Percentiles rank a stretch among this genome's conserved stretches.
Conservation (phyloP, 2,329 filamentous ascomycete species). For the Cryphonectria carpinicola region DNA sequence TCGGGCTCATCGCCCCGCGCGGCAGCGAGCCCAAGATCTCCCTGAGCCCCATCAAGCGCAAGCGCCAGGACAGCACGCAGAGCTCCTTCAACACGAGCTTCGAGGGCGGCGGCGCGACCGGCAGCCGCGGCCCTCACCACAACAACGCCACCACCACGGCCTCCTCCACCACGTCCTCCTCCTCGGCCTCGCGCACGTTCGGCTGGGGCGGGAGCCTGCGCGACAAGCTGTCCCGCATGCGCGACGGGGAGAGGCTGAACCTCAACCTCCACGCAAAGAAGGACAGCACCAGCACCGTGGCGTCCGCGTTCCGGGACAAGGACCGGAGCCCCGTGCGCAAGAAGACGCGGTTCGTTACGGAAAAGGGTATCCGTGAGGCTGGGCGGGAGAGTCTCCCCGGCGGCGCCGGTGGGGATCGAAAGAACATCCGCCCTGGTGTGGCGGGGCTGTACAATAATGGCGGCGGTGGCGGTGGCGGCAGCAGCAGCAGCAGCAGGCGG, state of each 20-base stretch:
- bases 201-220: slow-evolving; percentile 63
- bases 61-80: slow-evolving; percentile 57
- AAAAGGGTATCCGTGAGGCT: slow-evolving; percentile 76
- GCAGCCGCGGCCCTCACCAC: background rate
- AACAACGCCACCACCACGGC: background rate
- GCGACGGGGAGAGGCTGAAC: slow-evolving; percentile 58
- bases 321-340: slow-evolving; percentile 60
- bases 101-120: slow-evolving; percentile 6
- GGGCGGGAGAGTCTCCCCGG: slow-evolving; percentile 68
- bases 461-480: background rate
- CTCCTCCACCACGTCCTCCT: background rate
- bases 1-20: slow-evolving; percentile 47
- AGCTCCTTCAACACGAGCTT: slow-evolving; percentile 36
- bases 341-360: slow-evolving; percentile 80
- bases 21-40: slow-evolving; percentile 52
- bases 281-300: slow-evolving; percentile 35
- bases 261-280: slow-evolving; percentile 25
- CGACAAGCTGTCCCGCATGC: slow-evolving; percentile 64
- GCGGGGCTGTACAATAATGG: background rate
- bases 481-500: background rate
- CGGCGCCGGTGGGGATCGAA: slow-evolving; percentile 21
- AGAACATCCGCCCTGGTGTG: slow-evolving; percentile 11
- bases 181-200: slow-evolving; percentile 37
- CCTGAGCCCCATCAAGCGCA: slow-evolving; percentile 65
- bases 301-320: slow-evolving; percentile 26